phyloP scores from a whole-genome alignment of 192 early-diverging fungal species.

The Coemansia sp. region DNA sequence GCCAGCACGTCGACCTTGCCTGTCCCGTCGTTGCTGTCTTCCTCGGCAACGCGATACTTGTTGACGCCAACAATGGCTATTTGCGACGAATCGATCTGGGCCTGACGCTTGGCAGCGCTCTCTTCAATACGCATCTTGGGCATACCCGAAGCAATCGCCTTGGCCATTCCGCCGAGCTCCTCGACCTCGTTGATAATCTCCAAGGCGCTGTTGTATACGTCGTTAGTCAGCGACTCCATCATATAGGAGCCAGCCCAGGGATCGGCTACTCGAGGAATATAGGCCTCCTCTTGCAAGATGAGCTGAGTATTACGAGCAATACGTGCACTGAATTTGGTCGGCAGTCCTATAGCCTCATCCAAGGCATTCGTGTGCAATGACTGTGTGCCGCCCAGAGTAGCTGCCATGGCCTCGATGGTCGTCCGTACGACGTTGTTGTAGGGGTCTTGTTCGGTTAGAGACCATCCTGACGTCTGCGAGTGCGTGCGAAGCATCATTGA shows the following conservation, averaged over 20 bases:
- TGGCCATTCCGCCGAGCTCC: conserved; percentile 88
- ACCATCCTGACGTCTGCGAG: conserved; percentile 93
- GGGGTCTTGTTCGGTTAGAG: conserved; percentile 88
- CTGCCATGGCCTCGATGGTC: conserved; percentile 90
- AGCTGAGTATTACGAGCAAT: conserved; percentile 93
- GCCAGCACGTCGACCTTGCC: conserved; percentile 63
- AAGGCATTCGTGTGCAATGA: conserved; percentile 93
- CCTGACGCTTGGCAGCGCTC: conserved; percentile 85
- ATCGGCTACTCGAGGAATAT: conserved; percentile 87
- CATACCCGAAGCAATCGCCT: conserved; percentile 87
- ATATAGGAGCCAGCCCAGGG: conserved; percentile 93
- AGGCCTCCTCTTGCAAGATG: conserved; percentile 86
- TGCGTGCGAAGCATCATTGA: conserved; percentile 85
- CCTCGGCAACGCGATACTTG: conserved; percentile 73
- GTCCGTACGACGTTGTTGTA: conserved; percentile 92
- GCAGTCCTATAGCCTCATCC: conserved; percentile 89
- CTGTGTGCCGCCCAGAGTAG: conserved; percentile 90
- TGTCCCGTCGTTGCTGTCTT: conserved; percentile 46
- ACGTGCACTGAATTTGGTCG: conserved; percentile 81
- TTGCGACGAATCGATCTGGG: conserved; percentile 86
- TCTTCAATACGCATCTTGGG: conserved; percentile 90
- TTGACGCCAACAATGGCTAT: conserved; percentile 90
- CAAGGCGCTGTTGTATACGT: conserved; percentile 72
- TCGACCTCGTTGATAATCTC: conserved; percentile 81
- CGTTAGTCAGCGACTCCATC: conserved; percentile 90